These are phyloP conservation scores for Cucumis sativus DNA, from an alignment of 306 rosid species.

Conservation along the genomic window Cucumber_9930_V3 NC_026660.2:21168001-21168500, in stretches of 20 bases:
- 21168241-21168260: neutral
- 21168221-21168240: neutral
- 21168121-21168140: neutral
- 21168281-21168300: no score
- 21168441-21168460: neutral
- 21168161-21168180: neutral
- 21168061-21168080: neutral
- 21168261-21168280: neutral
- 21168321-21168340: neutral
- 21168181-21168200: neutral
- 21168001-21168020: neutral
- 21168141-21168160: neutral
- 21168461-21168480: neutral
- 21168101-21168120: no score
- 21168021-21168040: neutral
- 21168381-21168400: neutral
- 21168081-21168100: neutral
- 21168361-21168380: neutral
- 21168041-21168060: neutral
- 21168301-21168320: neutral
- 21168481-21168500: neutral
- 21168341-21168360: neutral
- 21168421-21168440: neutral
- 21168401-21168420: neutral
- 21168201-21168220: neutral